Percentiles rank a stretch among this genome's conserved stretches.
Evolutionary conservation across 257 asterid genomes (phyloP).

Genomic region (Nicotiana tomentosiformis): DNA sequence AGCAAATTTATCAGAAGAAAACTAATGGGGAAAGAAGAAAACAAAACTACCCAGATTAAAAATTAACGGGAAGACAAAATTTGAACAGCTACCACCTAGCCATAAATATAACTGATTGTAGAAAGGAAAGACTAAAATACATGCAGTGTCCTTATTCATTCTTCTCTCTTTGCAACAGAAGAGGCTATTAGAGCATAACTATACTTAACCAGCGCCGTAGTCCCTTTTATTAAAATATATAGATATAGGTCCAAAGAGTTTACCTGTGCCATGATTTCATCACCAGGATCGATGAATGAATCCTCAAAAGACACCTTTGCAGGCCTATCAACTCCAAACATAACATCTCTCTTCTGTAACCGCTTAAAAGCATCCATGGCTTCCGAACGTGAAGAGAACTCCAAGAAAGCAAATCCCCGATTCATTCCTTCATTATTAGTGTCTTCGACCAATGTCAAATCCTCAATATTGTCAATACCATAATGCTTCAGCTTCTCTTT

Average conservation of each 20-base stretch:
- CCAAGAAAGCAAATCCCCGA: slow-evolving; percentile 92
- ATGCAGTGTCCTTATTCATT: neutral
- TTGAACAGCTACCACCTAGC: neutral
- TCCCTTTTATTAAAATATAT: neutral
- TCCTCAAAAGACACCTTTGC: slow-evolving; percentile 99
- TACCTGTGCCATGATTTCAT: slow-evolving; percentile 99
- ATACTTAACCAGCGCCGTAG: neutral
- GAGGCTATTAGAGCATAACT: neutral
- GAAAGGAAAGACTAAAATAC: neutral
- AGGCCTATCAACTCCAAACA: slow-evolving; percentile 86
- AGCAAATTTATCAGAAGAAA: neutral
- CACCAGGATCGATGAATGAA: slow-evolving; percentile 95
- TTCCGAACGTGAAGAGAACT: slow-evolving; percentile 83
- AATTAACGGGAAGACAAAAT: neutral
- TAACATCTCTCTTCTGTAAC: slow-evolving; percentile 83
- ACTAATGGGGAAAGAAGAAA: neutral
- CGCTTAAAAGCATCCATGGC: slow-evolving; percentile 98
- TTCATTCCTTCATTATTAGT: slow-evolving; percentile 63
- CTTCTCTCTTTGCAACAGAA: neutral
- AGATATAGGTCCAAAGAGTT: slow-evolving; percentile 18
- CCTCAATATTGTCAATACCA: slow-evolving; percentile 79
- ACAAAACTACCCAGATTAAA: neutral
- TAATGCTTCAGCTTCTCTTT: slow-evolving; percentile 72
- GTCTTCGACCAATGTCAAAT: slow-evolving; percentile 90
- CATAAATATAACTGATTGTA: neutral